These are phyloP conservation scores for Neurospora hispaniola DNA, from an alignment of 495 filamentous ascomycete species.

Conservation along the genomic window DNA sequence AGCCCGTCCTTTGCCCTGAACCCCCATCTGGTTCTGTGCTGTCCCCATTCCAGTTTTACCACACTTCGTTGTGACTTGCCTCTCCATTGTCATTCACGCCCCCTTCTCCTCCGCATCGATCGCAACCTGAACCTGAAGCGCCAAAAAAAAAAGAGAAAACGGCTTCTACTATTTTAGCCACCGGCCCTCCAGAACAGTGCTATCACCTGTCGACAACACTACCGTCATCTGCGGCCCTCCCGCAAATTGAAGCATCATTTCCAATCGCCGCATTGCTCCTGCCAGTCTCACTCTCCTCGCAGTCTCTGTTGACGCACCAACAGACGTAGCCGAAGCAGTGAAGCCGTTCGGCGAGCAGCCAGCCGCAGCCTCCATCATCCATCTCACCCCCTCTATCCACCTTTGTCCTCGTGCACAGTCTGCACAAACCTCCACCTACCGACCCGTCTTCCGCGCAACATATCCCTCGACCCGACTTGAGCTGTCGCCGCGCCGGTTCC, in stretches of 20 bases:
- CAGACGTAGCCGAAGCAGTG: neutral
- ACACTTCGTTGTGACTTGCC: neutral
- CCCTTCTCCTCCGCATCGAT: neutral
- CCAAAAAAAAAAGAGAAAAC: neutral
- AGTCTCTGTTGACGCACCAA: neutral
- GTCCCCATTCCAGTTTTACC: neutral
- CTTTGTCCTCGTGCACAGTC: neutral
- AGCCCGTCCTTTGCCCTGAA: neutral
- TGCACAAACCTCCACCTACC: neutral
- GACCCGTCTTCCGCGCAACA: neutral
- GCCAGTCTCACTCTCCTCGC: neutral
- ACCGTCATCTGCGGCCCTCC: neutral
- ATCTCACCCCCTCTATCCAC: neutral
- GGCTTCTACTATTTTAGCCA: neutral
- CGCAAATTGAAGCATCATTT: neutral
- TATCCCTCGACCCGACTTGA: neutral
- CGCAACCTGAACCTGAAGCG: neutral
- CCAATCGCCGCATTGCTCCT: neutral
- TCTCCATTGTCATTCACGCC: neutral
- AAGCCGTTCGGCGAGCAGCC: neutral
- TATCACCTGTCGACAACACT: neutral
- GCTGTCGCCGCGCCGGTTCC: neutral
- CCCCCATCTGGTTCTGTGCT: neutral
- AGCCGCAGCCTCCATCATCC: neutral
- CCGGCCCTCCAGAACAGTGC: neutral